These are phyloP conservation scores for Amaranthus tricolor DNA, from an alignment of 179 eudicot genomes.

Conservation along the genomic window DNA sequence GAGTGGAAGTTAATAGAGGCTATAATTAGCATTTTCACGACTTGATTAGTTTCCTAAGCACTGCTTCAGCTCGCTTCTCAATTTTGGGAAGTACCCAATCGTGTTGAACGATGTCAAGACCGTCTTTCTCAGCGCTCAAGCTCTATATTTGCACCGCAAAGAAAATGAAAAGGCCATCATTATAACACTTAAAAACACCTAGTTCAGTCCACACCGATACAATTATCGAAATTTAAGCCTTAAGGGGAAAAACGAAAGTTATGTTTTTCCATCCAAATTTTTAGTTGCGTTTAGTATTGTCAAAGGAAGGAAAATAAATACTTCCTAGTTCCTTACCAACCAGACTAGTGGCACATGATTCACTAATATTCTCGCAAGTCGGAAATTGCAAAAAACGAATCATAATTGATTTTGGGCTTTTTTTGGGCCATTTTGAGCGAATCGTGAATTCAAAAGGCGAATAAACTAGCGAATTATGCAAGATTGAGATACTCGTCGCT, in stretches of 20 bases:
- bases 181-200: background rate
- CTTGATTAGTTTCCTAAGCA: constrained; percentile 58
- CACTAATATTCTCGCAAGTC: too few relatives aligned
- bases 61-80: constrained; percentile 94
- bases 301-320: background rate
- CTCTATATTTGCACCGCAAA: constrained; percentile 40
- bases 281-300: background rate
- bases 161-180: background rate
- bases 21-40: constrained; percentile 10
- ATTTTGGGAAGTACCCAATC: constrained; percentile 91
- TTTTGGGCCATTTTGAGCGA: too few relatives aligned
- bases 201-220: background rate
- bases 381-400: too few relatives aligned
- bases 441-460: too few relatives aligned
- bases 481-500: background rate
- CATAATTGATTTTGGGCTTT: too few relatives aligned
- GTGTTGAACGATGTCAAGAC: constrained; percentile 82
- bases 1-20: background rate
- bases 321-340: background rate
- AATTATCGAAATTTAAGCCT: background rate
- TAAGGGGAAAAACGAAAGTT: background rate
- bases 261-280: background rate
- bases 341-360: too few relatives aligned
- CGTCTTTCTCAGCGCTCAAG: constrained; percentile 91
- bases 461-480: too few relatives aligned